Percentiles rank a stretch among this genome's conserved stretches.
These are phyloP conservation scores for Saccharomyces hybrid DNA, from an alignment of 1,139 yeast genomes.

Conservation along the genomic window DNA sequence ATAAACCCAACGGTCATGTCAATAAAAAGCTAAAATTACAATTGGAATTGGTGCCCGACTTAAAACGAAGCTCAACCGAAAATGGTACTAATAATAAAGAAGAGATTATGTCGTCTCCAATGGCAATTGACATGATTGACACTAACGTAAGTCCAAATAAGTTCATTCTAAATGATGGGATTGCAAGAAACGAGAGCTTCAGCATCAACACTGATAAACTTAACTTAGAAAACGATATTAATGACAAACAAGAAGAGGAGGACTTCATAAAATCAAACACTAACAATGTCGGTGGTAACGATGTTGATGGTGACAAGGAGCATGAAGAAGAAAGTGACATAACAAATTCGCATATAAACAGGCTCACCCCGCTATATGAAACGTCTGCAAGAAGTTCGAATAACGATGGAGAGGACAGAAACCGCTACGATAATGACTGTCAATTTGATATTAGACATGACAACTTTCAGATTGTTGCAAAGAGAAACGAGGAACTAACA, in stretches of 20 bases:
- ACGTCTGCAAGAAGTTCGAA: constrained; percentile 2
- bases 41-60: constrained; percentile 13
- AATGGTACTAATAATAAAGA: constrained; percentile 1
- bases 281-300: neutral
- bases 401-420: neutral
- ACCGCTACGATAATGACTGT: neutral
- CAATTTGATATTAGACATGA: constrained; percentile 4
- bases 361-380: neutral
- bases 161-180: constrained; percentile 1
- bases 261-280: neutral
- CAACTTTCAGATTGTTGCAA: constrained; percentile 7
- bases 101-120: constrained; percentile 8
- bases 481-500: constrained; percentile 35
- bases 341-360: neutral
- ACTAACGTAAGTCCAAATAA: constrained; percentile 16
- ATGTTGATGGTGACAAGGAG: neutral
- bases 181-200: neutral
- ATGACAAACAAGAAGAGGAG: neutral
- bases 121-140: constrained; percentile 12
- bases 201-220: constrained; percentile 4
- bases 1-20: constrained; percentile 23
- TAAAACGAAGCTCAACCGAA: constrained; percentile 5
- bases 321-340: neutral
- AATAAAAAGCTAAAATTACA: constrained; percentile 14
- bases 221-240: constrained; percentile 1